A percentile compares a stretch with the other conserved stretches of the same genome.
phyloP scores from a whole-genome alignment of 2,329 filamentous ascomycete species.

The Helotiales sp. region DNA sequence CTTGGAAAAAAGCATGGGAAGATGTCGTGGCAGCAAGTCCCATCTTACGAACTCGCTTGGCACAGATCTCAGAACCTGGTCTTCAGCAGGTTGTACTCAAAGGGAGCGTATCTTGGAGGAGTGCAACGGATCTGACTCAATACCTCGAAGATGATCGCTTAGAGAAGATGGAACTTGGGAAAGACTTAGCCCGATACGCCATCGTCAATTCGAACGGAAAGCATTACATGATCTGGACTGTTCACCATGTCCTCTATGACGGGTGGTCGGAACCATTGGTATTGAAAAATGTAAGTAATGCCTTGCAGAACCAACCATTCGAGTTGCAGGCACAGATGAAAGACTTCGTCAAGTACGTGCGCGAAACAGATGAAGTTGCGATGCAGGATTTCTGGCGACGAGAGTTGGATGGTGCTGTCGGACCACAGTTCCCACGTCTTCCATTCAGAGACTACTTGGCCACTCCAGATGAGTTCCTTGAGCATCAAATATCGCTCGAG shows the following conservation, averaged over 20 bases:
- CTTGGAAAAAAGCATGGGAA: constrained; percentile 42
- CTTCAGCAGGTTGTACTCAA: constrained; percentile 36
- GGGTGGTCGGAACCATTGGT: constrained; percentile 53
- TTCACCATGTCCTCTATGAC: constrained; percentile 62
- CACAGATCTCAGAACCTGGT: constrained; percentile 41
- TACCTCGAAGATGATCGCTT: constrained; percentile 30
- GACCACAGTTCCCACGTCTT: constrained; percentile 55
- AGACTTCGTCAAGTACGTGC: constrained; percentile 55
- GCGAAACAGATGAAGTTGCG: constrained; percentile 45
- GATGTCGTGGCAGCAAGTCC: constrained; percentile 35
- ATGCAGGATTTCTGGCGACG: constrained; percentile 51
- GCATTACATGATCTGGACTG: constrained; percentile 55
- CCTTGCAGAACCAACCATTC: constrained; percentile 31
- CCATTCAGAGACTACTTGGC: constrained; percentile 52
- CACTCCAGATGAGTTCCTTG: constrained; percentile 50
- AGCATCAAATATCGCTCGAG: constrained; percentile 45
- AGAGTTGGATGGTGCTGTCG: constrained; percentile 51
- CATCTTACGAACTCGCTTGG: constrained; percentile 46
- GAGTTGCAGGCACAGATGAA: constrained; percentile 47
- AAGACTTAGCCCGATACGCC: constrained; percentile 33
- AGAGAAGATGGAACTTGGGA: constrained; percentile 39
- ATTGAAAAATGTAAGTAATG: constrained; percentile 38
- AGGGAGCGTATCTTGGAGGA: constrained; percentile 31
- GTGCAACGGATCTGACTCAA: constrained; percentile 33
- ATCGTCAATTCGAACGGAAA: constrained; percentile 32